A percentile compares a stretch with the other conserved stretches of the same genome.
Evolutionary conservation across 768 basidiomycete genomes (phyloP).

Genomic region (Boletellus ananiceps): DNA sequence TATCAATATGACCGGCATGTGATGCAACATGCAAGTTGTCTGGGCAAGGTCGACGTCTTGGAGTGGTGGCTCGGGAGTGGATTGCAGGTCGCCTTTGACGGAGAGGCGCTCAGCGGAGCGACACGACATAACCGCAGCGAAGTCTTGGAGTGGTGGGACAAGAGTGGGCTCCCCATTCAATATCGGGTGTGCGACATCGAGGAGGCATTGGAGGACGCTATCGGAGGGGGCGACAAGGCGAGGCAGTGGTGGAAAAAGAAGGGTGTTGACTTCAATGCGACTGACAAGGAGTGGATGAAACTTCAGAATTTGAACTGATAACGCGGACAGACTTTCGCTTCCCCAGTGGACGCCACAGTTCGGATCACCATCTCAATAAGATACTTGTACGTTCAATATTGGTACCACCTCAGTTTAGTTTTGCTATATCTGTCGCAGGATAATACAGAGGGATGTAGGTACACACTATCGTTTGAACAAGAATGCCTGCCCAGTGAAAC

Average conservation of each 20-base stretch:
- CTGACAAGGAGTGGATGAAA: conserved; percentile 88
- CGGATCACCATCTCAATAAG: neutral
- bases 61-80: conserved; percentile 83
- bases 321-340: neutral
- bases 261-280: conserved; percentile 79
- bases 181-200: conserved; percentile 92
- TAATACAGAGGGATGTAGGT: conserved; percentile 9
- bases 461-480: conserved; percentile 7
- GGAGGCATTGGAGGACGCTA: conserved; percentile 84
- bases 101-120: conserved; percentile 73
- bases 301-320: conserved; percentile 64
- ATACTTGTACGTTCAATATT: conserved; percentile 1
- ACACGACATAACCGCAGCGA: conserved; percentile 78
- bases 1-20: conserved; percentile 75
- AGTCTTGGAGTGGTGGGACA: conserved; percentile 87
- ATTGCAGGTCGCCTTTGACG: conserved; percentile 73
- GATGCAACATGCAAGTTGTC: conserved; percentile 72
- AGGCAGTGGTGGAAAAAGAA: conserved; percentile 78
- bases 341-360: neutral
- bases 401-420: neutral
- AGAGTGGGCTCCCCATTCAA: conserved; percentile 70
- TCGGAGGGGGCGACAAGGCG: conserved; percentile 71
- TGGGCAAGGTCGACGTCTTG: conserved; percentile 74
- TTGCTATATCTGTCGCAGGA: conserved; percentile 6
- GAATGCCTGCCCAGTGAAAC: neutral